These are phyloP conservation scores for Priceomyces carsonii DNA, from an alignment of 805 yeast species.

Conservation along the genomic window DNA sequence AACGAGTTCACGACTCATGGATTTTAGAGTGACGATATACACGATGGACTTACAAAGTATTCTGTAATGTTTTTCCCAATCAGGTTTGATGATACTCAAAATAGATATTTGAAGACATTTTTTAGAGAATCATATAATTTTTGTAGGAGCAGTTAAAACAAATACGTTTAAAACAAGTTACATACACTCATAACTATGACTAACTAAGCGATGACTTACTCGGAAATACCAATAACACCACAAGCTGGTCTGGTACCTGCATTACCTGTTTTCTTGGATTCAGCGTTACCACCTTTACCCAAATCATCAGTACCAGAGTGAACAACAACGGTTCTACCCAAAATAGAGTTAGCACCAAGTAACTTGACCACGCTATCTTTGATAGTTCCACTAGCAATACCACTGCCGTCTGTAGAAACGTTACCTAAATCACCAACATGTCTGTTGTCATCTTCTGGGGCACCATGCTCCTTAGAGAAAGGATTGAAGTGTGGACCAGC, in stretches of 20 bases:
- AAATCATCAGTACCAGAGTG: slow-evolving; percentile 92
- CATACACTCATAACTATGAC: too few species aligned
- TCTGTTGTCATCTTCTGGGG: slow-evolving; percentile 77
- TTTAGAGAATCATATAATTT: too few species aligned
- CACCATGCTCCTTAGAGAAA: slow-evolving; percentile 85
- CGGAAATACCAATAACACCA: slow-evolving; percentile 88
- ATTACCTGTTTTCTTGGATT: slow-evolving; percentile 92
- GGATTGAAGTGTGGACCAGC: slow-evolving; percentile 98
- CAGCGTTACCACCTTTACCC: slow-evolving; percentile 92
- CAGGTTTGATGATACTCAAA: too few species aligned
- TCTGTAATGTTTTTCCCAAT: slow-evolving; percentile 1
- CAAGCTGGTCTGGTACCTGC: slow-evolving; percentile 99
- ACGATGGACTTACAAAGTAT: background rate
- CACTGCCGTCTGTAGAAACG: slow-evolving; percentile 80
- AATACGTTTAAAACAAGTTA: too few species aligned
- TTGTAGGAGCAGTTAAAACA: too few species aligned
- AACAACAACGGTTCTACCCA: slow-evolving; percentile 95
- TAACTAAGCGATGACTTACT: too few species aligned
- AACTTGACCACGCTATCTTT: slow-evolving; percentile 77
- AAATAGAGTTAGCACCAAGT: slow-evolving; percentile 80
- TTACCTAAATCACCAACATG: slow-evolving; percentile 98
- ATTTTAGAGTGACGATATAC: slow-evolving; percentile 4
- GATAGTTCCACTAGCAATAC: slow-evolving; percentile 89
- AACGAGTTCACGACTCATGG: slow-evolving; percentile 5
- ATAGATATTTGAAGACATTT: too few species aligned